phyloP scores from a whole-genome alignment of 1,284 basidiomycete genomes.

The Cutaneotrichosporon cutaneum region DNA sequence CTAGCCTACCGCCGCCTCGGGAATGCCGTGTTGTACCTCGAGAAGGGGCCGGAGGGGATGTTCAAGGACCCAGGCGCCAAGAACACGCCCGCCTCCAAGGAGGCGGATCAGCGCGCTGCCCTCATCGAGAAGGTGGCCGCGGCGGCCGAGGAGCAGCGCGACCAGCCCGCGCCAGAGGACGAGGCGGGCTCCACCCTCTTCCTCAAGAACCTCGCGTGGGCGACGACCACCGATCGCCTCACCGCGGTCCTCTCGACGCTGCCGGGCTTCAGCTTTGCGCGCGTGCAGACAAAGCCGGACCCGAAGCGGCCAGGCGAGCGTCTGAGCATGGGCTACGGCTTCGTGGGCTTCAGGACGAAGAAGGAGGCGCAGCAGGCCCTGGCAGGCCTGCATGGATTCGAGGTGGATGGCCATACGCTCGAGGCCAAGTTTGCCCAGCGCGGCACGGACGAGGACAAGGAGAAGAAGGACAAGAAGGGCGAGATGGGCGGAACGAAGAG shows the following conservation, averaged over 20 bases:
- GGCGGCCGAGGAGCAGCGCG: constrained; percentile 22
- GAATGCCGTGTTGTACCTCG: constrained; percentile 86
- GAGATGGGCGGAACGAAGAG: constrained; percentile 55
- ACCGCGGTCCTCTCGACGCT: constrained; percentile 70
- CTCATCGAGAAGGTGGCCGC: constrained; percentile 36
- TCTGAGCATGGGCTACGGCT: constrained; percentile 94
- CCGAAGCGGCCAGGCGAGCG: constrained; percentile 64
- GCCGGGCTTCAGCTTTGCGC: constrained; percentile 80
- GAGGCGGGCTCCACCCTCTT: constrained; percentile 81
- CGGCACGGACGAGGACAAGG: constrained; percentile 65
- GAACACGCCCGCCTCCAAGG: constrained; percentile 34
- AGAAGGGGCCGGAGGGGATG: constrained; percentile 84
- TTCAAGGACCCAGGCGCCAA: constrained; percentile 55
- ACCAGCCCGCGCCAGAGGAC: constrained; percentile 56
- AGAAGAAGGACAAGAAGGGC: constrained; percentile 41
- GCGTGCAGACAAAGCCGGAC: constrained; percentile 87
- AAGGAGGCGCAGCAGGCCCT: constrained; percentile 75
- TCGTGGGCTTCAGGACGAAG: constrained; percentile 80
- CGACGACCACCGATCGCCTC: constrained; percentile 77
- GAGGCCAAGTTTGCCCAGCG: constrained; percentile 84
- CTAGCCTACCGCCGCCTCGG: constrained; percentile 86
- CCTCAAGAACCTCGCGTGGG: constrained; percentile 90
- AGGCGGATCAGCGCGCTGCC: constrained; percentile 54
- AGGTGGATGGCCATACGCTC: constrained; percentile 83
- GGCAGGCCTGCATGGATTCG: constrained; percentile 74